Base-by-base conservation (phyloP, 2,329 filamentous ascomycete species). In the Cytospora schulzeri region DNA sequence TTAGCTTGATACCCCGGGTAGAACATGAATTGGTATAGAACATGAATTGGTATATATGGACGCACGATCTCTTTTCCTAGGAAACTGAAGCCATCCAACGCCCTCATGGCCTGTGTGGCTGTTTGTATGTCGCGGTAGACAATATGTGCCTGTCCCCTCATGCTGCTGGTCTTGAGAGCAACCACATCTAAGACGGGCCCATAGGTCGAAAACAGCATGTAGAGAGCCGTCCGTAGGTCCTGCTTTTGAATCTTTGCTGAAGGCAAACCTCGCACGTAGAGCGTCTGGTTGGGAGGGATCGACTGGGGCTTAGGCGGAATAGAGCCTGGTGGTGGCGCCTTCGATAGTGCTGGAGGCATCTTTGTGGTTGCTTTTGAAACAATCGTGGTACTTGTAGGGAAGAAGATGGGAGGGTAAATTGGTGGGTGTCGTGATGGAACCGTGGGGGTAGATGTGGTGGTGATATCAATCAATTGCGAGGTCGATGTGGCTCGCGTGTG, bases 81-180 rank as follows among this genome's bases (percentile, higher is more conserved):
- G 69, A 99, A 93, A 2, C 91, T 86, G 72, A 92, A 91, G 2
- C 91, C 92, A 71, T 98, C 90, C 56, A 97, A 80, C 14, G 91
- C 88, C 69, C 94, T 84, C 92, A 99, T 92, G 1, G 95, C 95
- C 74, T 97, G 92, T 28, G 93, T 97, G 59, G 93, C 92, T n/a
- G 92, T 88, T 70, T 97, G 91, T 38, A 94, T 83, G 75, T 99
- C 94, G 65, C 91, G 87, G 76, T 93, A 98, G 17, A 95, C 91
- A 66, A 99, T 82, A 73, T 98, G 95, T 67, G 95, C 95, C 78
- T 99, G 95, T 3, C 95, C 95, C 57, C 95, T 90, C 93, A 98
- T 97, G 79, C 92, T 92, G 76, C 84, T 83, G 1, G 92, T 96
- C 80, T 93, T 96, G 71, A 97, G 82, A 33, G 92, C 91, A 57